Base-by-base conservation (phyloP, 768 basidiomycete genomes). In the Russula dissimulans region DNA sequence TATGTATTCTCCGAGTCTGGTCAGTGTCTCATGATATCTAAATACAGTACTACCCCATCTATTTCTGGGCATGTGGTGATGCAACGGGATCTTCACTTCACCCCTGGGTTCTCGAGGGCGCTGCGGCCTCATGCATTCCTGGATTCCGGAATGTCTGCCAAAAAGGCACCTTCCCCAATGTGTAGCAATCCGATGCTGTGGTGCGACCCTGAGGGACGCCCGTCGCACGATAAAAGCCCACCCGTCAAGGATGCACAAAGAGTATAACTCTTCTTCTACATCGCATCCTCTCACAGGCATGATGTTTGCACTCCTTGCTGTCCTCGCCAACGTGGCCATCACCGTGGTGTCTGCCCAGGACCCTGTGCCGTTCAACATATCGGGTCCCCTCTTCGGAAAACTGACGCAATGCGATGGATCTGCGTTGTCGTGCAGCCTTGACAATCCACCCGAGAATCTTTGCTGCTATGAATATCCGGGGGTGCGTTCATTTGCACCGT, bases 391-490 rank as follows among this genome's bases (percentile, higher is more conserved):
- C 43, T 72, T 75, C 66, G 14, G 26, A 10, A 69, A 69, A 11
- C 60, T 78, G 45, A 73, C 73, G 1, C 75, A 81, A n/a, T 87
- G 85, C 65, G 75, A 80, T 44, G 78, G 80, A 2, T 66, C 22
- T 26, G 22, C 74, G 4, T 67, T 71, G 22, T 87, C 85, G 32
- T 87, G 86, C 70, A 76, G 78, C 52, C 15, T n/a, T 31, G 81
- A 79, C 62, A 74, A 77, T 1, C 71, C 80, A 0, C 56, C 70
- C 0, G 70, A 76, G 2, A 69, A 74, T 51, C 53, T 67, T 7
- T 89, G 87, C 68, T 89, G 87, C 69, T 84, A 82, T 60, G 84
- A 87, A 70, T 70, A 75, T 26, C 85, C 86, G 17, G 80, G 84
- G 60, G 84, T 87, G 67, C 55, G 81, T 75, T n/a, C n/a, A n/a